phyloP scores from a whole-genome alignment of 1,139 yeast genomes.

The Sugiyamaella castrensis region DNA sequence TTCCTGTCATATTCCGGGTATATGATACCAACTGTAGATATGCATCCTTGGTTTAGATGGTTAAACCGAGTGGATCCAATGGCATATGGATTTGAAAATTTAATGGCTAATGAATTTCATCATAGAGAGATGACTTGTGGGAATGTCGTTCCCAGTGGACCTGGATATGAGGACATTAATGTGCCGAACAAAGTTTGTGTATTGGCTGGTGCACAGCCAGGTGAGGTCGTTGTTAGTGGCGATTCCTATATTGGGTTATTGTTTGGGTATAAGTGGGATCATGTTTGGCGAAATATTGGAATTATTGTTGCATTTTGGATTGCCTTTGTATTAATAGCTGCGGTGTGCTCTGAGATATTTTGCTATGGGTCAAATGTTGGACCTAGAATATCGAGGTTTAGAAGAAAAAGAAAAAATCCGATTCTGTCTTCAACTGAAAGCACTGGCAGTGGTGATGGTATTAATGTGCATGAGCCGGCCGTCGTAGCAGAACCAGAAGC shows the following conservation, averaged over 20 bases:
- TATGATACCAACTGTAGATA: slow-evolving; percentile 53
- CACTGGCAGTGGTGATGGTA: no score
- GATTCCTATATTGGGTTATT: slow-evolving; percentile 44
- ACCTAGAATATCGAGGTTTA: slow-evolving; percentile 1
- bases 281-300: slow-evolving; percentile 69
- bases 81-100: slow-evolving; percentile 53
- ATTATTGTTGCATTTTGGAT: slow-evolving; percentile 54
- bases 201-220: slow-evolving; percentile 47
- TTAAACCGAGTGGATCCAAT: slow-evolving; percentile 56
- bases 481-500: background rate
- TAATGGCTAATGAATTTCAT: slow-evolving; percentile 58
- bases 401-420: background rate
- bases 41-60: slow-evolving; percentile 68
- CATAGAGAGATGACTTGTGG: slow-evolving; percentile 50
- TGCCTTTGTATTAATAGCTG: slow-evolving; percentile 47
- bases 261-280: slow-evolving; percentile 46
- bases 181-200: slow-evolving; percentile 48
- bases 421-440: no score
- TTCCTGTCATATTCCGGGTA: slow-evolving; percentile 59
- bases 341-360: slow-evolving; percentile 47
- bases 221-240: slow-evolving; percentile 47
- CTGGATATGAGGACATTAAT: slow-evolving; percentile 44
- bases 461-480: no score
- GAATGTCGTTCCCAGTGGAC: slow-evolving; percentile 48
- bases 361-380: slow-evolving; percentile 25